These are phyloP conservation scores for Hyphopichia wangnamkhiaoensis DNA, from an alignment of 1,139 yeast species.

Conservation along the genomic window DNA sequence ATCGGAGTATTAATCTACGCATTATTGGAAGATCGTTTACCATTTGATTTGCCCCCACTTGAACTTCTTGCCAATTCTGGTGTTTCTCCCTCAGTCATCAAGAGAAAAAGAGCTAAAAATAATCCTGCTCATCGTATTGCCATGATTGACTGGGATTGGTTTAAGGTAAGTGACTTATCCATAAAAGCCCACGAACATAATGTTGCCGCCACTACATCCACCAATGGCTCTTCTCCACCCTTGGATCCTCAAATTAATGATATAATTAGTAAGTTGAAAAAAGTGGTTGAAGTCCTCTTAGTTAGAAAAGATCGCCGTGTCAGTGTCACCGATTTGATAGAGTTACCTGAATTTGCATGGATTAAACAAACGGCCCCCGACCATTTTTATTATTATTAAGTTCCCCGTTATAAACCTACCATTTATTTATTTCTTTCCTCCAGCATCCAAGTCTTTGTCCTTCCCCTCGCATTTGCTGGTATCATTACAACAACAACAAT, in stretches of 20 bases:
- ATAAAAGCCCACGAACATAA: background rate
- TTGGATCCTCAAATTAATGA: slow-evolving; percentile 19
- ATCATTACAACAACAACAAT: no score
- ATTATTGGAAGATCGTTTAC: slow-evolving; percentile 78
- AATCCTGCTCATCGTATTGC: slow-evolving; percentile 89
- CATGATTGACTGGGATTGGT: slow-evolving; percentile 91
- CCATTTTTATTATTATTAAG: slow-evolving; percentile 1
- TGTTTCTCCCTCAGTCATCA: slow-evolving; percentile 47
- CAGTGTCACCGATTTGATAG: slow-evolving; percentile 15
- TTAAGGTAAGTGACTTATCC: slow-evolving; percentile 19
- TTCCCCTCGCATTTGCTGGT: background rate
- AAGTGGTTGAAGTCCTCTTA: slow-evolving; percentile 34
- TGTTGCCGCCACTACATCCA: background rate
- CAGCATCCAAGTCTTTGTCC: background rate
- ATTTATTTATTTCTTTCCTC: background rate
- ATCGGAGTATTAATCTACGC: slow-evolving; percentile 87
- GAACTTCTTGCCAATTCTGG: slow-evolving; percentile 33
- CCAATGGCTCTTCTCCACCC: background rate
- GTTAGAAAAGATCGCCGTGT: slow-evolving; percentile 42
- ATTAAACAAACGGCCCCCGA: slow-evolving; percentile 17
- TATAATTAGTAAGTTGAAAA: slow-evolving; percentile 29
- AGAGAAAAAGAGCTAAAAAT: slow-evolving; percentile 53
- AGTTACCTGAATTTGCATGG: slow-evolving; percentile 20
- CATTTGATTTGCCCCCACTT: slow-evolving; percentile 70
- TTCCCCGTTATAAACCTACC: background rate